Base-by-base conservation (phyloP, 2,329 filamentous ascomycete genomes). In the Pseudocercospora pini-densiflorae region DNA sequence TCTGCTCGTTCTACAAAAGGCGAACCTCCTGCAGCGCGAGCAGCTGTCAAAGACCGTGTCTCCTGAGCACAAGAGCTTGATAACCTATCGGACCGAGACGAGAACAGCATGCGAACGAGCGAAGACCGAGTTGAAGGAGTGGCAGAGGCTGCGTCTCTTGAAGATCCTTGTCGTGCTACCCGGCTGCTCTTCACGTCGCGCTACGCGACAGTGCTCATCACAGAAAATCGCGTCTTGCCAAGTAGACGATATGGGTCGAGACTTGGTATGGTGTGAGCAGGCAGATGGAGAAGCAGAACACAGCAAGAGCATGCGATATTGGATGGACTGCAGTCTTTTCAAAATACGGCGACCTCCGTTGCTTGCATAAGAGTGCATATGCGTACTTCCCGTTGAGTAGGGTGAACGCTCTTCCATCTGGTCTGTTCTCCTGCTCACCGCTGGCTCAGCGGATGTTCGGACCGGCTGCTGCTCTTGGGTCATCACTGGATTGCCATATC, bases 71-170 rank as follows among this genome's bases (percentile, higher is more conserved):
- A 49, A 23, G 19, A 49, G 19, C 19, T 51, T 21, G 23, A 23
- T 51, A 24, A 21, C 21, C 47, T 51, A 51, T 51, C 47, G 47
- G 47, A 51, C 47, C 47, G 47, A 51, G 21, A 51, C 47, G 45
- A 49, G 45, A 23, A 21, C 9, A 10, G 5, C 45, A 49, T 14
- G 45, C 45, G 45, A 23, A 23, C 23, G 45, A 49, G 45, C 45
- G 45, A 23, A 49, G 19, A 49, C 45, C n/a, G 45, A 49, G 19
- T 49, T 23, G 45, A 5, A 21, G 10, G 19, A 12, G 21, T 49
- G 45, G 45, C 45, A 49, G 19, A 21, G 8, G 43, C 16, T 23
- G 43, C 43, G 43, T 16, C 43, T 47, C 43, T 19, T 47, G 43
- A 49, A 21, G 3, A 21, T 24, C 45, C 47, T 24, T 21, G 19